Conservation (phyloP, 176 grass and related monocot genomes). For the Raddia guianensis region DNA sequence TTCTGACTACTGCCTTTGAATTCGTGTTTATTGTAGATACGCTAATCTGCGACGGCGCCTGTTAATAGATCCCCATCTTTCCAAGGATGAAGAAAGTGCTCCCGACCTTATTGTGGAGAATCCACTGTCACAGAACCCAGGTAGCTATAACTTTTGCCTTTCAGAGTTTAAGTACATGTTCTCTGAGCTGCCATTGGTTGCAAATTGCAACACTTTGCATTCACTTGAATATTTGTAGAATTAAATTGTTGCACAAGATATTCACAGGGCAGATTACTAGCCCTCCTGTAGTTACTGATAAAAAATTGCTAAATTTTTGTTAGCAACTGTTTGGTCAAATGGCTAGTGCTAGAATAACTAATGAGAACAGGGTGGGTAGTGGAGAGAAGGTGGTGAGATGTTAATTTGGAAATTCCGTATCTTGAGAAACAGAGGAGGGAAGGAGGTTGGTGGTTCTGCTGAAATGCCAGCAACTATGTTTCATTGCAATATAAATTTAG, state of each 20-base stretch:
- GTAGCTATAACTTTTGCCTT: constrained; percentile 42
- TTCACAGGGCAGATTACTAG: constrained; percentile 1
- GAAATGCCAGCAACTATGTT: constrained; percentile 1
- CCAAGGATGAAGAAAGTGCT: constrained; percentile 71
- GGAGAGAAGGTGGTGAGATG: neutral
- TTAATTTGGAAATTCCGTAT: neutral
- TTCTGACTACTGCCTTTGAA: neutral
- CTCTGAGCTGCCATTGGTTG: constrained; percentile 27
- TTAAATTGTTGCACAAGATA: constrained; percentile 1
- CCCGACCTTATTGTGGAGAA: constrained; percentile 70
- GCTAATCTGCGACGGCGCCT: constrained; percentile 74
- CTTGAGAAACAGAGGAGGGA: neutral
- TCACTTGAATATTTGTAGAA: neutral
- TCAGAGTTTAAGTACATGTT: neutral
- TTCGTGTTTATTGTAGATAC: constrained; percentile 54
- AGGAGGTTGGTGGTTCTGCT: neutral
- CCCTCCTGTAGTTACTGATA: neutral
- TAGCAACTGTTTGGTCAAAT: constrained; percentile 2
- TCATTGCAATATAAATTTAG: neutral
- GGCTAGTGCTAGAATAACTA: constrained; percentile 5
- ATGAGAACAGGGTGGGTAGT: neutral
- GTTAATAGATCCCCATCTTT: constrained; percentile 86
- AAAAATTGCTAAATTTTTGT: neutral
- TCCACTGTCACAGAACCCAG: constrained; percentile 94
- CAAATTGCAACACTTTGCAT: constrained; percentile 11